Evolutionary conservation across 495 filamentous ascomycete species (phyloP).

Genomic region (Trichoderma parareesei): DNA sequence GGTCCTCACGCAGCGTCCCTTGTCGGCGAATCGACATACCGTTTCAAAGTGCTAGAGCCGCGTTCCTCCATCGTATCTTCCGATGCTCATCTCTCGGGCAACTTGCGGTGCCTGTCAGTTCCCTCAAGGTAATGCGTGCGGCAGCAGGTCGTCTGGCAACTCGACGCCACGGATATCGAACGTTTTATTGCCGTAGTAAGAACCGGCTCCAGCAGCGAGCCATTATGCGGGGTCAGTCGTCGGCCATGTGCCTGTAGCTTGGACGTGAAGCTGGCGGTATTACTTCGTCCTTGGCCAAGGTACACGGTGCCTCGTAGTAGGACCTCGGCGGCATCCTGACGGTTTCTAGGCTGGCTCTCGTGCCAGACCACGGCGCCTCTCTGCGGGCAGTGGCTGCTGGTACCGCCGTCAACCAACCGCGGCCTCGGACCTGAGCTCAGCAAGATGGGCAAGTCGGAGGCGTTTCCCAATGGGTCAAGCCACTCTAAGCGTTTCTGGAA

Average conservation of each 20-base stretch:
- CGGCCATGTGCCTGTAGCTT: not conserved
- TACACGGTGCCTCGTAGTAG: not conserved
- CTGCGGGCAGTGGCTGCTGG: not conserved
- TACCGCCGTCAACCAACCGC: not conserved
- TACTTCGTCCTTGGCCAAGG: too few relatives aligned
- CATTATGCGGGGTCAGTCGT: constrained; percentile 3
- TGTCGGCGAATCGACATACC: constrained; percentile 2
- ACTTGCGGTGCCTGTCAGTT: constrained; percentile 1
- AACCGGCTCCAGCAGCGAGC: constrained; percentile 3
- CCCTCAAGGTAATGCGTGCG: not conserved
- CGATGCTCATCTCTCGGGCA: constrained; percentile 2
- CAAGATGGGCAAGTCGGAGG: constrained; percentile 8
- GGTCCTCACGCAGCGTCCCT: not conserved
- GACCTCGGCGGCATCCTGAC: not conserved
- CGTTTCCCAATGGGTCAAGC: constrained; percentile 4
- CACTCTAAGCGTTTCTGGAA: not conserved
- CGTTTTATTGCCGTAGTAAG: constrained; percentile 5
- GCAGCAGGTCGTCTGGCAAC: not conserved
- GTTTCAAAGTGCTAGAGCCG: not conserved
- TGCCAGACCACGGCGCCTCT: constrained; percentile 3
- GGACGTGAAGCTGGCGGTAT: too few relatives aligned
- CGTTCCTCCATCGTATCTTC: not conserved
- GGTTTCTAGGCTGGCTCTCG: not conserved
- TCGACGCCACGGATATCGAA: not conserved
- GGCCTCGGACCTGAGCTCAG: constrained; percentile 6